These are phyloP conservation scores for Phycomyces blakesleeanus DNA, from an alignment of 192 early-diverging fungal genomes.

Conservation along the genomic window DNA sequence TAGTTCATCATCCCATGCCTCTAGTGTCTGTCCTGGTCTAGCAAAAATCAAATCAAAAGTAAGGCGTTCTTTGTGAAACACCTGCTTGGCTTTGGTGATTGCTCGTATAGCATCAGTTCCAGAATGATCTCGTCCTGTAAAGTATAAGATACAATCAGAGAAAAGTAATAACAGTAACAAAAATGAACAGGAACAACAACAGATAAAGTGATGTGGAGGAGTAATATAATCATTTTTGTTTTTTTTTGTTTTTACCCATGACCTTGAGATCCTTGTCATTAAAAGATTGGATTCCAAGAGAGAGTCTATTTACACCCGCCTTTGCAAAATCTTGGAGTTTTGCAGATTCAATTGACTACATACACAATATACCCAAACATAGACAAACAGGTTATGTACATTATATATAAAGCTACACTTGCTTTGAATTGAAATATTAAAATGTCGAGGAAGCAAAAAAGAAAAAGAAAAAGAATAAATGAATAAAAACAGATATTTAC, in stretches of 20 bases:
- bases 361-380: background rate
- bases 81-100: constrained; percentile 33
- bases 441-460: too few species aligned
- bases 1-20: constrained; percentile 41
- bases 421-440: too few species aligned
- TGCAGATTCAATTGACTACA: constrained; percentile 20
- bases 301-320: constrained; percentile 50
- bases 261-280: constrained; percentile 31
- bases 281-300: constrained; percentile 53
- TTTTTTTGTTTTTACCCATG: constrained; percentile 24
- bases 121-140: constrained; percentile 44
- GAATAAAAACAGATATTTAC: constrained; percentile 30
- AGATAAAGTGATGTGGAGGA: too few species aligned
- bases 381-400: background rate
- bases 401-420: too few species aligned
- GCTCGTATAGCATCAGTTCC: constrained; percentile 38
- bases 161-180: too few species aligned
- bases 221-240: too few species aligned
- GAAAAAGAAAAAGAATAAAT: too few species aligned
- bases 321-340: constrained; percentile 31
- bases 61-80: constrained; percentile 40
- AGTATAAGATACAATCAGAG: background rate
- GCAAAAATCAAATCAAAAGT: constrained; percentile 55
- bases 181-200: too few species aligned
- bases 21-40: constrained; percentile 39